Evolutionary conservation across 1,284 basidiomycete species (phyloP), one percentile per base, ranked within the genome.

Genomic region (Apiotrichum siamense): DNA sequence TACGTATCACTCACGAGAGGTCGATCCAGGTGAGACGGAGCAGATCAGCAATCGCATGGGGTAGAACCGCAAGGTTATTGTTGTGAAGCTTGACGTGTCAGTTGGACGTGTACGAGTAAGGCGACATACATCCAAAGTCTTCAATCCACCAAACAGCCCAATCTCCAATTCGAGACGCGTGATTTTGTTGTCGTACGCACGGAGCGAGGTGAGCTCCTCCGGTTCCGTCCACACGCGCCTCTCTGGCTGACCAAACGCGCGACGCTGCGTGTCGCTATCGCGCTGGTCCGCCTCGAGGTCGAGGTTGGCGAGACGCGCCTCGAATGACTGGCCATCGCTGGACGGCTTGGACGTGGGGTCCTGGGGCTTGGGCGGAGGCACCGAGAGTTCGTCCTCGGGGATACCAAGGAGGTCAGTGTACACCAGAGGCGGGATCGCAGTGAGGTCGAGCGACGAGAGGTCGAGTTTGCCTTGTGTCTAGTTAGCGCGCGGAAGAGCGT

Each of bases 101-200:
- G 52, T n/a, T 35, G 11, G 12, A 31, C 4, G 11, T 31, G 29
- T 17, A 12, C 29, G n/a, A 31, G 11, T 17, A 31, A 5, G 21
- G 1, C 21, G 21, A 64, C 71, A 57, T 55, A 74, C 71, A 58
- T 73, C 70, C 4, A 75, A 48, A 13, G 47, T 58, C 50, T 63
- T 67, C 21, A 75, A 49, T 3, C 66, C 70, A 2, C 70, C 73
- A 59, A 75, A 69, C 45, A 65, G 59, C 1, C 69, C 73, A 44
- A 75, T 59, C 48, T 73, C 70, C 20, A 55, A 44, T n/a, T 75
- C 71, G 17, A 75, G 26, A 35, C 50, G 50, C 31, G 44, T 54
- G 18, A 75, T 51, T 44, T 43, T 41, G 58, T 72, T 72, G 4
- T 63, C 57, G 12, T 57, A 54, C 11, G 67, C 69, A 42, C 57